These are phyloP conservation scores for Podospora pseudopauciseta DNA, from an alignment of 495 filamentous ascomycete species.

Conservation along the genomic window DNA sequence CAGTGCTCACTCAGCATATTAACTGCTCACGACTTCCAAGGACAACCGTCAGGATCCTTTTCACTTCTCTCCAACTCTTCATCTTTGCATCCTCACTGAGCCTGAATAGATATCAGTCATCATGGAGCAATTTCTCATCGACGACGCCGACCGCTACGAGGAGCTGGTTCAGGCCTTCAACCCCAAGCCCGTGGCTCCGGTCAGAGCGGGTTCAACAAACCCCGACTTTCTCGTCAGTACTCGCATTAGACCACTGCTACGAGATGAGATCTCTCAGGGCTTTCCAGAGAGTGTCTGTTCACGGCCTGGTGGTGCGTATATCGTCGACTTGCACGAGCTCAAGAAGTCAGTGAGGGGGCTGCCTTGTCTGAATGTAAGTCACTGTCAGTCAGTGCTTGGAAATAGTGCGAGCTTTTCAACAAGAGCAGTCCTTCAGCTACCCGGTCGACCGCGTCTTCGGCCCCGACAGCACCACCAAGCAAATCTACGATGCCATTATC, in stretches of 20 bases:
- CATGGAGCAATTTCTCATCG: slow-evolving; percentile 27
- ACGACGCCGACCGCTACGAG: slow-evolving; percentile 24
- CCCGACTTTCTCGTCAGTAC: slow-evolving; percentile 24
- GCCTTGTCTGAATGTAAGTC: slow-evolving; percentile 16
- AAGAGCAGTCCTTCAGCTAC: slow-evolving; percentile 19
- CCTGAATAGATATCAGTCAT: background rate
- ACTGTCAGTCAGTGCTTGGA: too few relatives aligned
- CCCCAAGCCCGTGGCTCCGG: background rate
- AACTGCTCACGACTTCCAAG: too few relatives aligned
- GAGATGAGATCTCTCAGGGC: slow-evolving; percentile 18
- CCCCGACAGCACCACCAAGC: slow-evolving; percentile 13
- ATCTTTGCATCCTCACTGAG: background rate
- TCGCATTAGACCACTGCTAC: slow-evolving; percentile 23
- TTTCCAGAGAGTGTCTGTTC: slow-evolving; percentile 19
- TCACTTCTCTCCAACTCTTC: background rate
- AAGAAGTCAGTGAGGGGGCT: slow-evolving; percentile 16
- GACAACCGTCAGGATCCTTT: background rate
- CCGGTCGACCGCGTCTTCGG: slow-evolving; percentile 25
- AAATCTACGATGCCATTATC: slow-evolving; percentile 24
- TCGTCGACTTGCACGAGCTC: slow-evolving; percentile 24
- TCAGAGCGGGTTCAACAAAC: slow-evolving; percentile 5
- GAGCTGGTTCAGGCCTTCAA: slow-evolving; percentile 22
- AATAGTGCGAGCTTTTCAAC: background rate
- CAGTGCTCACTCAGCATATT: too few relatives aligned
- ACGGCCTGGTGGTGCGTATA: slow-evolving; percentile 8